Evolutionary conservation across 495 filamentous ascomycete species (phyloP).

Genomic region (Pseudomonodictys pantanalensis): DNA sequence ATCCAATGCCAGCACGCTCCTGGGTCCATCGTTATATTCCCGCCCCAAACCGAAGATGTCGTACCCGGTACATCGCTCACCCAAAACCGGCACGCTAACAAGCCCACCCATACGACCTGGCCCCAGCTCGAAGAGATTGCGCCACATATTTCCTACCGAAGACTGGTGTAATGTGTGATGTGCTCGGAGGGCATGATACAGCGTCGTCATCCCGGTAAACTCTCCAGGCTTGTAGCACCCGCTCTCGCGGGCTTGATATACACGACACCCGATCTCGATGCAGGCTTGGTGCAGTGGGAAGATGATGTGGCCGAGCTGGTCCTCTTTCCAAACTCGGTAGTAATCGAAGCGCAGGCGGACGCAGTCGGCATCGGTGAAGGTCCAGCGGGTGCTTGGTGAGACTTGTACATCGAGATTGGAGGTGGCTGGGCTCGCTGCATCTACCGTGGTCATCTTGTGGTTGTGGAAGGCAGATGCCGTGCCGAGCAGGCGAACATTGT

Average conservation of each 20-base stretch:
- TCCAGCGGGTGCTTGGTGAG: background rate
- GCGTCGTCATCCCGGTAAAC: background rate
- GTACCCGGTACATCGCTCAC: background rate
- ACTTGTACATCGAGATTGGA: background rate
- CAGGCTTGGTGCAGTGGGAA: background rate
- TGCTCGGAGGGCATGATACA: background rate
- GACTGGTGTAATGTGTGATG: background rate
- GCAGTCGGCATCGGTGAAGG: background rate
- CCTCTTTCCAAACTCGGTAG: background rate
- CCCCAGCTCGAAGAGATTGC: constrained; percentile 3
- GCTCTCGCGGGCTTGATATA: background rate
- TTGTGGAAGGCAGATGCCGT: background rate
- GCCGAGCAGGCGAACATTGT: background rate
- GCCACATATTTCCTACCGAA: background rate
- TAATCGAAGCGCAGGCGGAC: background rate
- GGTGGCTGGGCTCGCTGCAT: background rate
- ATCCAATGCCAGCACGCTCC: constrained; percentile 3
- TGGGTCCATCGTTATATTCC: background rate
- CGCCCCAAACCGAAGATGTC: constrained; percentile 3
- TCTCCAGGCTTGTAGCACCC: background rate
- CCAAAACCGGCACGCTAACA: no score
- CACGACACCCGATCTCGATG: background rate
- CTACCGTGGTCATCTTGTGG: background rate
- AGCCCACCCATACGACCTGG: background rate
- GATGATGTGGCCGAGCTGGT: background rate